Base-by-base conservation (phyloP, 495 filamentous ascomycete species). In the Penicillium bovifimosum region DNA sequence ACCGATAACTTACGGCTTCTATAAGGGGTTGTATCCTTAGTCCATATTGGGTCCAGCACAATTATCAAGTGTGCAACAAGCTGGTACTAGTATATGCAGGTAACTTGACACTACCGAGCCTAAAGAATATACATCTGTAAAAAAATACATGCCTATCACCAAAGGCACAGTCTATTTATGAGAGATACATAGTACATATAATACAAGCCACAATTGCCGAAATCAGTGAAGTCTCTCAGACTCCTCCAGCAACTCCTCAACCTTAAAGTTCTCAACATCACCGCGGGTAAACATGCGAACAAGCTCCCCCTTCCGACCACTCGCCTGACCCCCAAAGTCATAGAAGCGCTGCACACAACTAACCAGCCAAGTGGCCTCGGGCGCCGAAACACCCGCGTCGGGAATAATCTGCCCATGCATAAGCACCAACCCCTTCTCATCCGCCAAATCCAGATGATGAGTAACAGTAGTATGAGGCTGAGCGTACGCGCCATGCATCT, bases 321-420 rank as follows among this genome's bases (percentile, higher is more conserved):
- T 70, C 6, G 76, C 81, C 63, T 78, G 75, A 9, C 74, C 74
- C 2, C 77, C 78, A 45, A 75, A 76, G 11, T 85, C 90, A 65
- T 97, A 98, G 67, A 97, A 98, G 69, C 89, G 85, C 79, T 97
- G 93, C 74, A 98, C 69, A 41, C 90, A 88, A 79, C 95, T 88
- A n/a, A 95, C 78, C 59, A 98, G 64, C 90, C 87, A 96, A 66
- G 80, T 81, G 24, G 86, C 90, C 63, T 97, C 86, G 13, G 88
- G 75, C 2, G 87, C 84, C 14, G 75, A 85, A 11, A 96, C 82
- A 2, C 93, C 92, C 8, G 84, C 66, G 2, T 87, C 86, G 42
- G 86, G 83, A 55, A 87, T 76, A 28, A 98, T 86, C 52, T 74
- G 73, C 1, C 93, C 93, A 57, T 90, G 84, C 78, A 96, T 80